Evolutionary conservation across 2,329 filamentous ascomycete genomes (phyloP).

Genomic region (Talaromyces albobiverticillius): DNA sequence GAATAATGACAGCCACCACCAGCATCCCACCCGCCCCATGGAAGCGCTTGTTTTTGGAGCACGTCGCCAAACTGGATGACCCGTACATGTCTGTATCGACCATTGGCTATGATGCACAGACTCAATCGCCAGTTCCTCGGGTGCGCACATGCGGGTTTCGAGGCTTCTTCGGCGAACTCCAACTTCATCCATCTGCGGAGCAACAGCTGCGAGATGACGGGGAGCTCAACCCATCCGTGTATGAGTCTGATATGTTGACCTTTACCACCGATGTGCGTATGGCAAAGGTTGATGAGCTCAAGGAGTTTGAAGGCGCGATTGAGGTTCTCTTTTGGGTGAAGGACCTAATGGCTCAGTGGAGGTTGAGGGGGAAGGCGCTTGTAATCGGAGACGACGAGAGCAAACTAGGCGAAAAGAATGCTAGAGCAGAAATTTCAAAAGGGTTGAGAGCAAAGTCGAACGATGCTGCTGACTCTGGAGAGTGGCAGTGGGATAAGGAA

Average conservation of each 20-base stretch:
- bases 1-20: slow-evolving; percentile 3
- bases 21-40: slow-evolving; percentile 45
- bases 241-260: slow-evolving; percentile 72
- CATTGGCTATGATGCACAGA: slow-evolving; percentile 29
- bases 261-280: slow-evolving; percentile 88
- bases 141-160: slow-evolving; percentile 80
- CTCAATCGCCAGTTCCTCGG: slow-evolving; percentile 36
- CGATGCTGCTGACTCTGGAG: slow-evolving; percentile 33
- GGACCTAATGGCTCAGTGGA: slow-evolving; percentile 74
- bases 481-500: slow-evolving; percentile 77
- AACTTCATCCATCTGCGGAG: slow-evolving; percentile 70
- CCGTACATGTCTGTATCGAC: slow-evolving; percentile 45
- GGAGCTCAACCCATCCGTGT: slow-evolving; percentile 62
- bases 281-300: slow-evolving; percentile 76
- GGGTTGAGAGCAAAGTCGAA: slow-evolving; percentile 46
- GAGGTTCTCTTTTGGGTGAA: slow-evolving; percentile 82
- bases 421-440: slow-evolving; percentile 59
- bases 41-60: slow-evolving; percentile 49
- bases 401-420: slow-evolving; percentile 44
- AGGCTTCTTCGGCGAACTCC: slow-evolving; percentile 69
- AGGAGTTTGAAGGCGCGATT: slow-evolving; percentile 65
- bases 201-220: slow-evolving; percentile 53
- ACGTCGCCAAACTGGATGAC: slow-evolving; percentile 42
- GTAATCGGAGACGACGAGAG: slow-evolving; percentile 69
- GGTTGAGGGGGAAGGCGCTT: slow-evolving; percentile 72